Conservation (phyloP, 1,284 basidiomycete genomes). For the Hypsizygus ulmarius region DNA sequence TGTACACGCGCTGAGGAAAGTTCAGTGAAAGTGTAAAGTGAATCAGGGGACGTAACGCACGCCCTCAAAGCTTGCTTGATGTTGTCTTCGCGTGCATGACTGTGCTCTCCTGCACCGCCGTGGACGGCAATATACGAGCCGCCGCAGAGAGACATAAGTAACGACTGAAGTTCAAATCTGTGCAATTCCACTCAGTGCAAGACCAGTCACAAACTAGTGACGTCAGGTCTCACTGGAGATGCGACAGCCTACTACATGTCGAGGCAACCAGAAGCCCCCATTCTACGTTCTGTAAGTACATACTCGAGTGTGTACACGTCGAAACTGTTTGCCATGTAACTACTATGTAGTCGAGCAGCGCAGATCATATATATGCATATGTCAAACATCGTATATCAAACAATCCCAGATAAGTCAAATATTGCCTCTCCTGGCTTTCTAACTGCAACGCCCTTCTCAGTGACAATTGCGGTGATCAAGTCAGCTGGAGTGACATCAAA, state of each 20-base stretch:
- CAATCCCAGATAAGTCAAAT: slow-evolving; percentile 56
- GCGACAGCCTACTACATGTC: too few species aligned
- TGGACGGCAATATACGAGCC: slow-evolving; percentile 57
- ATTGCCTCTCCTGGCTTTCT: slow-evolving; percentile 45
- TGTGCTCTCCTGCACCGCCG: slow-evolving; percentile 65
- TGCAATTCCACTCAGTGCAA: too few species aligned
- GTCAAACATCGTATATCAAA: slow-evolving; percentile 28
- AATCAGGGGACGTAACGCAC: slow-evolving; percentile 35
- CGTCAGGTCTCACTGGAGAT: too few species aligned
- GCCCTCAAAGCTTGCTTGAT: slow-evolving; percentile 52
- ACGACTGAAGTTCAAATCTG: too few species aligned
- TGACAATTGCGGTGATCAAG: slow-evolving; percentile 80
- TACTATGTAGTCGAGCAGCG: background rate
- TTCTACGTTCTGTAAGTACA: too few species aligned
- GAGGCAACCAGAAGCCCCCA: too few species aligned
- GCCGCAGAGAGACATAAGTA: slow-evolving; percentile 1
- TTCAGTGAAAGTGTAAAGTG: background rate
- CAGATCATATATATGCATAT: too few species aligned
- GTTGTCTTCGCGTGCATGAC: slow-evolving; percentile 39
- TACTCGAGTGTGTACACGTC: too few species aligned
- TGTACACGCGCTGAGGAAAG: slow-evolving; percentile 43
- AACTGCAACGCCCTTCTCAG: slow-evolving; percentile 84
- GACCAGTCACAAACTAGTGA: too few species aligned
- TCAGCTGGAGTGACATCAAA: slow-evolving; percentile 94
- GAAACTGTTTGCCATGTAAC: too few species aligned